A percentile compares a stretch with the other conserved stretches of the same genome.
phyloP scores from a whole-genome alignment of 352 stramenopile genomes.

The Pythium vanterpoolii region DNA sequence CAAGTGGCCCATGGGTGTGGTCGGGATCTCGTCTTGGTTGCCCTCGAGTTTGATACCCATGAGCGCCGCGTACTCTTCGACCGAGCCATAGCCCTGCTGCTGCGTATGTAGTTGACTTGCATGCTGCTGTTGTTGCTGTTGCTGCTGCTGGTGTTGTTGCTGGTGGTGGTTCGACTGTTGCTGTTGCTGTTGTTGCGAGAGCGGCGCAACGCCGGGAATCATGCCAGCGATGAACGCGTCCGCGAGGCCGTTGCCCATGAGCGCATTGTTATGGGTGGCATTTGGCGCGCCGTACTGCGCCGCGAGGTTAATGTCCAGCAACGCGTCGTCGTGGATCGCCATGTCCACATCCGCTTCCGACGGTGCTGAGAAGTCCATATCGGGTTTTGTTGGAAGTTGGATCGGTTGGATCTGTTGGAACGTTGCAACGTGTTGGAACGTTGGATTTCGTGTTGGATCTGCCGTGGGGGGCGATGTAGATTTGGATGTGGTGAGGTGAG shows the following conservation, averaged over 20 bases:
- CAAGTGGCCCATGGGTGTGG: constrained; percentile 31
- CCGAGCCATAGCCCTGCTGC: constrained; percentile 32
- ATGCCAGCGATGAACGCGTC: constrained; percentile 50
- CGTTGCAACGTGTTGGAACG: too few relatives aligned
- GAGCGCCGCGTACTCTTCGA: constrained; percentile 78
- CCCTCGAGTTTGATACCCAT: constrained; percentile 86
- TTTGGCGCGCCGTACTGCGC: constrained; percentile 32
- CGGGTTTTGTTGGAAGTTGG: neutral
- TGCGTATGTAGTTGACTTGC: constrained; percentile 19
- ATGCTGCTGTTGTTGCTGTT: constrained; percentile 19
- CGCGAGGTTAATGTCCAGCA: constrained; percentile 49
- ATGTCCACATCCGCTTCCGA: constrained; percentile 71
- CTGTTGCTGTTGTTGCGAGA: constrained; percentile 12
- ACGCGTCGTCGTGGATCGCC: constrained; percentile 62
- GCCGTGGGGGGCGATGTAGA: too few relatives aligned
- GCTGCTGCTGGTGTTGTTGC: constrained; percentile 18
- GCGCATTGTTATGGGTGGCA: constrained; percentile 3
- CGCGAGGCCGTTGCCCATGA: constrained; percentile 28
- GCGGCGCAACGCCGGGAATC: constrained; percentile 35
- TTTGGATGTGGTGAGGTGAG: neutral
- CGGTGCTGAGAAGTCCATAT: constrained; percentile 55
- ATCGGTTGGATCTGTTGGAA: constrained; percentile 1
- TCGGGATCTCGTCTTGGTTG: constrained; percentile 31
- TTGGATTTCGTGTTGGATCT: constrained; percentile 1
- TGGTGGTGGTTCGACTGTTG: constrained; percentile 12